Evolutionary conservation across 768 basidiomycete genomes (phyloP).

Genomic region (Suillus subalutaceus): DNA sequence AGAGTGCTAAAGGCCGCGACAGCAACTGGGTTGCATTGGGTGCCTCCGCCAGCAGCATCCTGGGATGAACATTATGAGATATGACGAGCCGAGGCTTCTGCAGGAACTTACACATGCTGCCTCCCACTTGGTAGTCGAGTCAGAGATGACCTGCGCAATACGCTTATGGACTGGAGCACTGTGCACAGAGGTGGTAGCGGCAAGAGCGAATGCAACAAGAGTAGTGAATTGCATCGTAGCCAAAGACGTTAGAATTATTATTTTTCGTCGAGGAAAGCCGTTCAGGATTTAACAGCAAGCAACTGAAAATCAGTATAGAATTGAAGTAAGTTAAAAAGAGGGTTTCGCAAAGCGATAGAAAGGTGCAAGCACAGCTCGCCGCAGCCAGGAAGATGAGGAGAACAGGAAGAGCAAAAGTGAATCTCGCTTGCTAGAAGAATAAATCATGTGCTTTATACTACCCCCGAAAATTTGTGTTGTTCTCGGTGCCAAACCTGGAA

Average conservation of each 20-base stretch:
- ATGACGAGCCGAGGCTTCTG: not conserved
- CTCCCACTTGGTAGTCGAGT: conserved; percentile 47
- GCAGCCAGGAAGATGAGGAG: conserved; percentile 1
- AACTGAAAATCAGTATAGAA: conserved; percentile 10
- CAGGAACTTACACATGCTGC: conserved; percentile 46
- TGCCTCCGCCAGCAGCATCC: conserved; percentile 56
- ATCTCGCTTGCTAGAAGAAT: not conserved
- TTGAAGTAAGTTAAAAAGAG: not conserved
- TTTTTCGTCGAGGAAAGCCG: not conserved
- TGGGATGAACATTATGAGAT: conserved; percentile 23
- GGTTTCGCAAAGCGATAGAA: conserved; percentile 7
- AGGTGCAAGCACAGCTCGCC: conserved; percentile 13
- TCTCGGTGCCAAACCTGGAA: not conserved
- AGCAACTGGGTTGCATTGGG: conserved; percentile 60
- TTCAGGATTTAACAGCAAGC: conserved; percentile 9
- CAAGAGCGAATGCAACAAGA: conserved; percentile 31
- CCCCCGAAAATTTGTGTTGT: not conserved
- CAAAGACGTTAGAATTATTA: not conserved
- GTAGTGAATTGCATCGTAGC: conserved; percentile 14
- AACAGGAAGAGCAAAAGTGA: conserved; percentile 1
- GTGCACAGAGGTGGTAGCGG: conserved; percentile 34
- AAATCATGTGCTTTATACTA: not conserved
- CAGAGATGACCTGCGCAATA: conserved; percentile 47
- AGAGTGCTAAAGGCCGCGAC: conserved; percentile 59
- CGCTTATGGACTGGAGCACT: conserved; percentile 47